Evolutionary conservation across 352 stramenopile species (phyloP).

Genomic region (Phytophthora multivora): DNA sequence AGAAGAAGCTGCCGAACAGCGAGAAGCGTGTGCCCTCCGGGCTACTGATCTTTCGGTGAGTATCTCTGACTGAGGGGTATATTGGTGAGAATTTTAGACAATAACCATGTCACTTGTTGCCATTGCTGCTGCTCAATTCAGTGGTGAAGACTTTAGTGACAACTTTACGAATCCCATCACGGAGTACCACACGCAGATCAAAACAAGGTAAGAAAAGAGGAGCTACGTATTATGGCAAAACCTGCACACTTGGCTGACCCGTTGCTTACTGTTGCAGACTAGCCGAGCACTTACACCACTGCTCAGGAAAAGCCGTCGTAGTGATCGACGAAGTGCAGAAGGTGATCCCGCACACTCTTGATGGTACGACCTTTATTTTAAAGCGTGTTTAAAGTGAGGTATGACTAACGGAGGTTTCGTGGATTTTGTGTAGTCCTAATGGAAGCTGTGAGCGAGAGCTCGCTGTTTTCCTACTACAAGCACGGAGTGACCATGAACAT

Average conservation of each 20-base stretch:
- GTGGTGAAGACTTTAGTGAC: slow-evolving; percentile 87
- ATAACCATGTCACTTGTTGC: not conserved
- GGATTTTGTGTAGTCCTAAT: slow-evolving; percentile 57
- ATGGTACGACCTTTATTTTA: slow-evolving; percentile 49
- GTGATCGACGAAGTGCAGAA: slow-evolving; percentile 94
- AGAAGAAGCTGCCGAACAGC: slow-evolving; percentile 70
- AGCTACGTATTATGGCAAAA: not conserved
- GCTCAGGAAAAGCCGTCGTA: slow-evolving; percentile 87
- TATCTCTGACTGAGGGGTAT: not conserved
- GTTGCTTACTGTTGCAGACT: slow-evolving; percentile 42
- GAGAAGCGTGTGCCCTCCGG: slow-evolving; percentile 71
- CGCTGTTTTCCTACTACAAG: slow-evolving; percentile 81
- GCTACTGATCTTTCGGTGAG: slow-evolving; percentile 78
- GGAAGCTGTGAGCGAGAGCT: slow-evolving; percentile 71
- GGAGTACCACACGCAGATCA: slow-evolving; percentile 87
- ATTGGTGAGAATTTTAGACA: too few species aligned
- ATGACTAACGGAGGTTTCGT: not conserved
- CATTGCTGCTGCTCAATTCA: slow-evolving; percentile 20
- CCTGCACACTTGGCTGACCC: not conserved
- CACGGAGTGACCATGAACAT: slow-evolving; percentile 63
- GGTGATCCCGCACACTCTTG: slow-evolving; percentile 88
- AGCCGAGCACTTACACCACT: slow-evolving; percentile 78
- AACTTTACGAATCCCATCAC: slow-evolving; percentile 83
- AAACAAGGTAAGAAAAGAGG: slow-evolving; percentile 50
- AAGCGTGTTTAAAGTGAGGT: too few species aligned